Evolutionary conservation across 805 yeast genomes (phyloP).

Genomic region (Cyberlindnera bimundalis): DNA sequence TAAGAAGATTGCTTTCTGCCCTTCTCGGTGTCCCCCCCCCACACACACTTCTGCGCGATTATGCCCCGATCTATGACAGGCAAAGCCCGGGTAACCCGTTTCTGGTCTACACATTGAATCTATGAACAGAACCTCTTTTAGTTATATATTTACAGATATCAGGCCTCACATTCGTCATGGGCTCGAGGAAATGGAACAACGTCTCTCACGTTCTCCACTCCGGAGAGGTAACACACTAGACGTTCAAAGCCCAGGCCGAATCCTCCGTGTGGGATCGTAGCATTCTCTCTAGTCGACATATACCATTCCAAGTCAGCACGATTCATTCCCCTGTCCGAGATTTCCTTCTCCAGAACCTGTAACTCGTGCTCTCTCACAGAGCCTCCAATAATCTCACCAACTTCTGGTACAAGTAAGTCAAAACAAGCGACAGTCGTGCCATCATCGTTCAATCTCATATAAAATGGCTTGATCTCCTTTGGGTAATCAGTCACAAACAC

Average conservation of each 20-base stretch:
- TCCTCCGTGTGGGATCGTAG: conserved; percentile 93
- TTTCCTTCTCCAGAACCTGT: conserved; percentile 43
- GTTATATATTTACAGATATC: neutral
- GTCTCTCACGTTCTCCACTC: conserved; percentile 78
- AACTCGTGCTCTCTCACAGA: conserved; percentile 79
- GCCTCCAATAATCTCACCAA: conserved; percentile 95
- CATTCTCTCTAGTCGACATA: conserved; percentile 64
- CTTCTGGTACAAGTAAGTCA: conserved; percentile 83
- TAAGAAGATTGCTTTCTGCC: too few species aligned
- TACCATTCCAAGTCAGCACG: conserved; percentile 70
- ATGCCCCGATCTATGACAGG: too few species aligned
- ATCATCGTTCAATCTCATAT: conserved; percentile 64
- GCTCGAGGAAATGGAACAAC: conserved; percentile 85
- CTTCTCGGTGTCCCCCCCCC: neutral
- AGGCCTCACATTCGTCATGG: conserved; percentile 43
- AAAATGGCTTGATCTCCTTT: conserved; percentile 73
- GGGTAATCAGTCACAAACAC: conserved; percentile 93
- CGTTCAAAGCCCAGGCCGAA: conserved; percentile 95
- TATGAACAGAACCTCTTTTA: too few species aligned
- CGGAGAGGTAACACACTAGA: conserved; percentile 66
- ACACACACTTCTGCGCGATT: too few species aligned
- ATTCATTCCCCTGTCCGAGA: conserved; percentile 55
- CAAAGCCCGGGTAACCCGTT: too few species aligned
- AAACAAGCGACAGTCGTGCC: conserved; percentile 77
- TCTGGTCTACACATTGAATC: too few species aligned